Conservation (phyloP, 768 basidiomycete genomes). For the Calocera cornea region DNA sequence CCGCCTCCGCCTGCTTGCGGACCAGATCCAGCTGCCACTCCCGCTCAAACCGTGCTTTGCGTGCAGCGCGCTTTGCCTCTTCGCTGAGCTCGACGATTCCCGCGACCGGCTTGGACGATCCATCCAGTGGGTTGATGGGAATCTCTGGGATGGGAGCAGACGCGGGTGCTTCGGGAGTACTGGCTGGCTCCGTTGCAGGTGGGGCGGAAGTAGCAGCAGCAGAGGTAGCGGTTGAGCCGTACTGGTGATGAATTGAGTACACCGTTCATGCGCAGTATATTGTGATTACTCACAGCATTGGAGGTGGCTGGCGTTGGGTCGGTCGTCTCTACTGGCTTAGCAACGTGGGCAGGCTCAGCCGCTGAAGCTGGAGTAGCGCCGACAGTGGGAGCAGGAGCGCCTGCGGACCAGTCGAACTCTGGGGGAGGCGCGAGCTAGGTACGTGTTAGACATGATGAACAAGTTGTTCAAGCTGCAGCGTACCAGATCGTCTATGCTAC, state of each 20-base stretch:
- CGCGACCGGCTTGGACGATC: background rate
- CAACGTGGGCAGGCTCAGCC: background rate
- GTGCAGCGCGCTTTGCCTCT: conserved; percentile 22
- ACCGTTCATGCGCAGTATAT: background rate
- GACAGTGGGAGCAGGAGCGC: conserved; percentile 15
- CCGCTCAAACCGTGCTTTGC: conserved; percentile 52
- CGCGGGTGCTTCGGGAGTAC: background rate
- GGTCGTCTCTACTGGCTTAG: background rate
- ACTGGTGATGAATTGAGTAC: background rate
- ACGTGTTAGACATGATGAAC: conserved; percentile 12
- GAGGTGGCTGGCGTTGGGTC: conserved; percentile 1
- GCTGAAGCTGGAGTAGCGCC: conserved; percentile 10
- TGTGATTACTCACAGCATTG: conserved; percentile 1
- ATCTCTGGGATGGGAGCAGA: background rate
- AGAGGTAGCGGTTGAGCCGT: background rate
- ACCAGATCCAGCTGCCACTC: background rate
- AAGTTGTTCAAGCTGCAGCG: conserved; percentile 6
- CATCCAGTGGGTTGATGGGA: background rate
- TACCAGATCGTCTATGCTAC: conserved; percentile 23
- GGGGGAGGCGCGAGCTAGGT: conserved; percentile 24
- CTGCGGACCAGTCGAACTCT: conserved; percentile 34
- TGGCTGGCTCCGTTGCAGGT: background rate
- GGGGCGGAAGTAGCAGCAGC: background rate
- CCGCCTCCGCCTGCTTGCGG: conserved; percentile 28
- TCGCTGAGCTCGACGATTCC: conserved; percentile 6